phyloP scores from a whole-genome alignment of 1,284 basidiomycete species.

The Tylopilus sp. region DNA sequence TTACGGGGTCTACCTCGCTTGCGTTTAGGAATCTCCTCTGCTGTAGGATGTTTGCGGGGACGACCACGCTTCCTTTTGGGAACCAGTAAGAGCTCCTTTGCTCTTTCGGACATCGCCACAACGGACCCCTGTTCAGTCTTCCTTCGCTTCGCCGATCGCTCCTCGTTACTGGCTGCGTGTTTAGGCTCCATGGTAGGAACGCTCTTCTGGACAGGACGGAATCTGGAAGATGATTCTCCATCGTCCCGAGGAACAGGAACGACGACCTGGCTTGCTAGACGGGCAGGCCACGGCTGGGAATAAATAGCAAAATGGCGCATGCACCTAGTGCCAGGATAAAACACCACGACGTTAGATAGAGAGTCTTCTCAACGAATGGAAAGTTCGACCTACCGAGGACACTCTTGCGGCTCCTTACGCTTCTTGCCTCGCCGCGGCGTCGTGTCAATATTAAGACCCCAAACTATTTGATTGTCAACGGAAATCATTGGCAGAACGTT shows the following conservation, averaged over 20 bases:
- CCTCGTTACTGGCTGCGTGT: constrained; percentile 42
- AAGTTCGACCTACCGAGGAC: constrained; percentile 55
- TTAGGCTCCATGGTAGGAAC: constrained; percentile 52
- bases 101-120: constrained; percentile 38
- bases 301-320: constrained; percentile 75
- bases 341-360: constrained; percentile 21
- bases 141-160: constrained; percentile 42
- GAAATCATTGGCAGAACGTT: constrained; percentile 68
- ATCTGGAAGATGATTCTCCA: constrained; percentile 42
- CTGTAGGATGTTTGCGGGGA: constrained; percentile 35
- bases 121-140: constrained; percentile 36
- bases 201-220: constrained; percentile 47
- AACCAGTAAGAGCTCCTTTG: constrained; percentile 31
- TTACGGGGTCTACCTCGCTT: constrained; percentile 36
- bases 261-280: constrained; percentile 48
- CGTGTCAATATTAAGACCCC: constrained; percentile 55
- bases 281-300: constrained; percentile 60
- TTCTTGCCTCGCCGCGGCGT: constrained; percentile 44
- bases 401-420: constrained; percentile 60
- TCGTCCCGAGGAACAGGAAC: constrained; percentile 45
- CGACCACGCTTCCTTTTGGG: constrained; percentile 36
- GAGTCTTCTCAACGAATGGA: constrained; percentile 15
- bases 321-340: constrained; percentile 44
- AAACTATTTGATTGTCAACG: constrained; percentile 65
- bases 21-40: constrained; percentile 34